Evolutionary conservation across 164 flowering plant genomes (phyloP), one percentile per base, ranked within the genome.

Genomic region (Piper longum): DNA sequence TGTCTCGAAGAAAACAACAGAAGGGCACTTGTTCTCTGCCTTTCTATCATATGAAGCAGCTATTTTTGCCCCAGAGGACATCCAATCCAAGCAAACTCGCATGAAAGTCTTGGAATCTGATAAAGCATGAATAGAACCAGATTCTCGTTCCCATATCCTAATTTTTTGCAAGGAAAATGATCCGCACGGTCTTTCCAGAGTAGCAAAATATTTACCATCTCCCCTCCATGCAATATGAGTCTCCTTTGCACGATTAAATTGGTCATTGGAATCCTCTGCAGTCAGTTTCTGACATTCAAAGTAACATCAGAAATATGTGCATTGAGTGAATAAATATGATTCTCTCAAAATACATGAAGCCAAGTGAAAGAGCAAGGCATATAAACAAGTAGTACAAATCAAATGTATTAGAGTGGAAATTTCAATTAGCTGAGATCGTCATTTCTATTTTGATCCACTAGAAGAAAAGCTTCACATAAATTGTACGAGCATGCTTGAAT

Each of bases 31-130:
- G 36, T 79, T 73, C 39, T 85, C 85, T 58, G 69, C 69, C 74
- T 73, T 82, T 57, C 77, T 70, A 67, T 86, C 85, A 80, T 73
- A 82, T 45, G 80, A 89, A 67, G 86, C 77, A 0, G 84, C 99
- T 70, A 90, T 75, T 78, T 90, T 90, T 44, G 97, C 88, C 52
- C 99, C 99, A 81, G 82, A 85, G 1, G 96, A 96, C 90, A 87
- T 87, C 99, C 99, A 93, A 51, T 93, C 97, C 68, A 93, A 62
- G 66, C 77, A 71, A 56, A 78, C 64, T 65, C 82, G 86, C 81
- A 75, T 75, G 66, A 90, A 82, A 60, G 70, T 57, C 74, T 79
- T 90, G 58, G 76, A 60, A 54, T 88, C 97, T 60, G 99, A 90
- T 64, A 85, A 63, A 72, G 97, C 82, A 73, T 82, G 92, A 65